Conservation (phyloP, 2,329 filamentous ascomycete species). For the Alternaria longipes region DNA sequence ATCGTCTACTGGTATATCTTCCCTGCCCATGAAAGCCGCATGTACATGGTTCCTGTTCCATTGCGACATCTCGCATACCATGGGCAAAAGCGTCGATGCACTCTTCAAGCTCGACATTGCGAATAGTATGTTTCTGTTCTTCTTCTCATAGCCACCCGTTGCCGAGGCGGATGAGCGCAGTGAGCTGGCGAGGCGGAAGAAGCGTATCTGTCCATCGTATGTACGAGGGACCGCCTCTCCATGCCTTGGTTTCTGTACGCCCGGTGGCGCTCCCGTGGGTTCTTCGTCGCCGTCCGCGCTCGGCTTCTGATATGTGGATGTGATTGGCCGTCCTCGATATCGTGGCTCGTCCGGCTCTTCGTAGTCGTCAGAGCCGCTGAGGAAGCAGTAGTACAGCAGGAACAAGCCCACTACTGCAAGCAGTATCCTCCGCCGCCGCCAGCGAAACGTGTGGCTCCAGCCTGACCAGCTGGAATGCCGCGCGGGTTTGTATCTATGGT, state of each 20-base stretch:
- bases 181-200: conserved; percentile 69
- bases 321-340: conserved; percentile 13
- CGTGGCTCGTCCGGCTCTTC: neutral
- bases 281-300: conserved; percentile 22
- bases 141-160: conserved; percentile 61
- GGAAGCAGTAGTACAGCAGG: conserved; percentile 70
- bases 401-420: conserved; percentile 52
- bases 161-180: conserved; percentile 65
- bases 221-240: conserved; percentile 30
- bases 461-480: conserved; percentile 42
- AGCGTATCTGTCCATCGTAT: conserved; percentile 76
- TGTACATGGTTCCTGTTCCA: conserved; percentile 79
- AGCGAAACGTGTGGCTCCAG: conserved; percentile 45
- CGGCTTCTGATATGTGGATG: conserved; percentile 20
- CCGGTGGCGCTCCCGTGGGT: conserved; percentile 40
- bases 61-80: conserved; percentile 86
- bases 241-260: conserved; percentile 26
- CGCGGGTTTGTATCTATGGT: conserved; percentile 57
- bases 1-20: conserved; percentile 72
- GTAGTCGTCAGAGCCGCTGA: conserved; percentile 32
- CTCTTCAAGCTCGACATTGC: conserved; percentile 78
- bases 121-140: conserved; percentile 80
- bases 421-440: conserved; percentile 61
- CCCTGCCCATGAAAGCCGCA: conserved; percentile 79
- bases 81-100: conserved; percentile 74